These are phyloP conservation scores for Blastobotrys mokoenaii DNA, from an alignment of 805 yeast species.

Conservation along the genomic window DNA sequence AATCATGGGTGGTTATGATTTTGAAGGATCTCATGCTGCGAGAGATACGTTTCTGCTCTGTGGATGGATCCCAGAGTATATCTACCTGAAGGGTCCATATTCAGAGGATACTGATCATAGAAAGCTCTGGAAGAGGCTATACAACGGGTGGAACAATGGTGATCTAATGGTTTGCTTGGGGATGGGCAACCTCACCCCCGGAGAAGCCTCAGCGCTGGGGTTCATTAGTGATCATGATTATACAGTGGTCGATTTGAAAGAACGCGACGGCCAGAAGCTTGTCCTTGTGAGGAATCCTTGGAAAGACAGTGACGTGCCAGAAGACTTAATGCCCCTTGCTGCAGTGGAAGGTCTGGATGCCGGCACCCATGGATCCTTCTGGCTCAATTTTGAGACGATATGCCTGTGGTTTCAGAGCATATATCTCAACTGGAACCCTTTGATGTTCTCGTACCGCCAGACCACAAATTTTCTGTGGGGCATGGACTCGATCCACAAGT, in stretches of 20 bases:
- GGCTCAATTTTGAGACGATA: constrained; percentile 27
- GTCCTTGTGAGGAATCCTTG: constrained; percentile 42
- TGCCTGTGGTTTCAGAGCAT: constrained; percentile 38
- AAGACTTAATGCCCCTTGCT: not conserved
- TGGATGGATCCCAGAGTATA: constrained; percentile 68
- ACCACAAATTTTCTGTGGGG: constrained; percentile 24
- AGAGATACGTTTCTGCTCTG: constrained; percentile 55
- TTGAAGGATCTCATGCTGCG: constrained; percentile 69
- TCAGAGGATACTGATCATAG: constrained; percentile 14
- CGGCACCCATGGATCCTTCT: constrained; percentile 14
- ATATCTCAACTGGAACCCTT: constrained; percentile 62
- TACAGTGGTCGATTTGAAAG: constrained; percentile 38
- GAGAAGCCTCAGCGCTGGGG: constrained; percentile 28
- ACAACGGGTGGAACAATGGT: constrained; percentile 26
- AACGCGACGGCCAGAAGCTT: constrained; percentile 14
- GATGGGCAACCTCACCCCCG: constrained; percentile 39
- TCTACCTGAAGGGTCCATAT: constrained; percentile 20
- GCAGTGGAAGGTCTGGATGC: constrained; percentile 1
- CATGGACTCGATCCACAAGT: constrained; percentile 19
- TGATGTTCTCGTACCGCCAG: constrained; percentile 19
- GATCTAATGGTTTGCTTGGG: constrained; percentile 56
- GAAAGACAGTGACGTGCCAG: constrained; percentile 14
- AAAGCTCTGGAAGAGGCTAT: constrained; percentile 31
- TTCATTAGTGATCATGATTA: constrained; percentile 65
- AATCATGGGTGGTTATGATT: constrained; percentile 51